Base-by-base conservation (phyloP, 2,329 filamentous ascomycete genomes). In the Trichocomaceae sp. region DNA sequence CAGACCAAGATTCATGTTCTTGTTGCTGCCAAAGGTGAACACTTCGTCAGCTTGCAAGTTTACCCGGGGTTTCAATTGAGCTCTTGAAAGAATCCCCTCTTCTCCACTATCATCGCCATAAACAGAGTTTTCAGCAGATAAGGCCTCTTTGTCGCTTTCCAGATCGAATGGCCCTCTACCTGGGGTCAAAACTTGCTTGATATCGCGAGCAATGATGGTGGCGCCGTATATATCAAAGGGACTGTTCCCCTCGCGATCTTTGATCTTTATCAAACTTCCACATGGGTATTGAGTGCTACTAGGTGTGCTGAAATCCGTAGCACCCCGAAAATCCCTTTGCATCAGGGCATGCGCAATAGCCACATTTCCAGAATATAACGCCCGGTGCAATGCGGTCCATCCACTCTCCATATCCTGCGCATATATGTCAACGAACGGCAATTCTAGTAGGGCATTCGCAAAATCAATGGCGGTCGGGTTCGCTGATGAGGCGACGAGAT, bases 11-110 rank as follows among this genome's bases (percentile, higher is more conserved):
- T 88, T 93, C 9, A 95, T 74, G 62, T 99, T 99, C 66, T 93
- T 95, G 72, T 96, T 99, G 72, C 91, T 97, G 49, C 93, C 93
- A 71, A 97, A 96, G 1, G 90, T 86, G 64, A 90, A 97, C 0
- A 96, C 75, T 66, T 99, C 93, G 64, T 96, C 89, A 8, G 90
- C 92, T 20, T 76, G 69, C 23, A 85, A 61, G 61, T 67, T 69
- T 23, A 69, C 64, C 33, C 64, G 62, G 12, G 69, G 66, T 46
- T 67, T 67, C 35, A 73, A 54, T 60, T 44, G 63, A 42, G 58
- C 52, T 44, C 54, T 58, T 9, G 41, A 23, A 22, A 35, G 15
- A 17, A 50, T 8, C n/a, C 31, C 55, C 35, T 57, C 55, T 44
- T 72, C 64, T 50, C 77, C 77, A 5, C 79, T 77, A 10, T 82